Evolutionary conservation across 2,329 filamentous ascomycete species (phyloP).

Genomic region (Ampelomyces quisqualis): DNA sequence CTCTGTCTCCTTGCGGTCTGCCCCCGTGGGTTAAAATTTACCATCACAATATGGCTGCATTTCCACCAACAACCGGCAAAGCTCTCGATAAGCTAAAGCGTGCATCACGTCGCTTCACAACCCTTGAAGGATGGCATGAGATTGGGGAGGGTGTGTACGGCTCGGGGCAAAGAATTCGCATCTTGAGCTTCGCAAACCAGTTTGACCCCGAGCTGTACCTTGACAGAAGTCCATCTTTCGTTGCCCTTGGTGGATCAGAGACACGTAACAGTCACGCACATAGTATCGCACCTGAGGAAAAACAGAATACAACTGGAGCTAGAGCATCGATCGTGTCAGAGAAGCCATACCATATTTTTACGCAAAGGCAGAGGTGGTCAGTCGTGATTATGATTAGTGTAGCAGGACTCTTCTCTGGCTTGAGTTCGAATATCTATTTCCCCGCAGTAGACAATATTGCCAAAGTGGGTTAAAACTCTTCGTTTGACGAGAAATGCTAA

Average conservation of each 20-base stretch:
- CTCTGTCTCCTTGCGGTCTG: neutral
- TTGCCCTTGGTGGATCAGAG: neutral
- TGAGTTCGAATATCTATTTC: conserved; percentile 52
- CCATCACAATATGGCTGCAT: neutral
- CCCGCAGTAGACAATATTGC: conserved; percentile 43
- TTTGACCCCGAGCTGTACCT: conserved; percentile 12
- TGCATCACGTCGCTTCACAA: conserved; percentile 16
- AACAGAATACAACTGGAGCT: neutral
- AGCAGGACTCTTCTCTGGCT: conserved; percentile 48
- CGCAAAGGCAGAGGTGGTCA: conserved; percentile 9
- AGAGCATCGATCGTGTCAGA: neutral
- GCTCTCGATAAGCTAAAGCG: neutral
- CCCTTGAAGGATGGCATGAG: conserved; percentile 20
- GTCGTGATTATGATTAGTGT: conserved; percentile 32
- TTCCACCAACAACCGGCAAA: neutral
- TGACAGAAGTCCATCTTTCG: conserved; percentile 3
- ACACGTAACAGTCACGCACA: neutral
- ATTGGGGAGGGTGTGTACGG: conserved; percentile 14
- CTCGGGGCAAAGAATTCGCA: conserved; percentile 6
- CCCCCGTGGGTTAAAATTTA: neutral
- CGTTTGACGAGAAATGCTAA: neutral
- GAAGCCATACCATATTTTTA: conserved; percentile 13
- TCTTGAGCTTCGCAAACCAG: conserved; percentile 8
- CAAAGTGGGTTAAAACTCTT: conserved; percentile 6
- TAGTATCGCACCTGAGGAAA: neutral